A percentile compares a stretch with the other conserved stretches of the same genome.
phyloP scores from a whole-genome alignment of 2,329 filamentous ascomycete genomes.

The Eutypa lata region DNA sequence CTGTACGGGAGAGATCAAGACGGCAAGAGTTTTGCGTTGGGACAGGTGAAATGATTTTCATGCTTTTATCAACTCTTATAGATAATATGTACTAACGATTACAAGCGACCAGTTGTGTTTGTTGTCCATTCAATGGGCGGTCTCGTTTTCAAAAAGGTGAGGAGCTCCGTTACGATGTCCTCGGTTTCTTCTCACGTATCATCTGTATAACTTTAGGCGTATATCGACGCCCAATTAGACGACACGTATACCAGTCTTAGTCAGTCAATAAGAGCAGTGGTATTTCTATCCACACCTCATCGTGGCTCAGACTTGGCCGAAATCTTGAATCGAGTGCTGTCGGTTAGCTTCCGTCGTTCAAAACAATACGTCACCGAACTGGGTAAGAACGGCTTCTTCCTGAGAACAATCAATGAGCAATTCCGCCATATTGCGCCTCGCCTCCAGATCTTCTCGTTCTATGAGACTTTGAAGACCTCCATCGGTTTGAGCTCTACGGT shows the following conservation, averaged over 20 bases:
- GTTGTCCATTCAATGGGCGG: conserved; percentile 12
- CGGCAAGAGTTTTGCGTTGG: conserved; percentile 2
- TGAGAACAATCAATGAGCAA: conserved; percentile 8
- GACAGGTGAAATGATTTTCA: neutral
- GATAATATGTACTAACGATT: neutral
- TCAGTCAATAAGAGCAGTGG: conserved; percentile 2
- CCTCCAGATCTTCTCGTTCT: conserved; percentile 11
- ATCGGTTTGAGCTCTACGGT: conserved; percentile 4
- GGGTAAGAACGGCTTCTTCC: conserved; percentile 1
- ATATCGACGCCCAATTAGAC: conserved; percentile 7
- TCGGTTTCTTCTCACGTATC: neutral
- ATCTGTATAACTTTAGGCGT: conserved; percentile 1
- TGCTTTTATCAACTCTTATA: neutral
- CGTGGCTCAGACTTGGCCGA: conserved; percentile 4
- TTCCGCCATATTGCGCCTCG: conserved; percentile 6
- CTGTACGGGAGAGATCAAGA: conserved; percentile 3
- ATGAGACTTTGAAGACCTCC: conserved; percentile 8
- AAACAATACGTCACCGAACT: conserved; percentile 9
- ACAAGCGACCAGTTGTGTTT: conserved; percentile 5
- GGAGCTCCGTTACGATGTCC: too few species aligned
- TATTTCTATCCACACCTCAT: conserved; percentile 9
- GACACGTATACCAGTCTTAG: neutral
- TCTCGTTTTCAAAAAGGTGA: conserved; percentile 12
- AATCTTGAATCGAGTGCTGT: conserved; percentile 4
- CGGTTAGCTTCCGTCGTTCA: conserved; percentile 4